Evolutionary conservation across 768 basidiomycete species (phyloP).

Genomic region (Russula earlei): DNA sequence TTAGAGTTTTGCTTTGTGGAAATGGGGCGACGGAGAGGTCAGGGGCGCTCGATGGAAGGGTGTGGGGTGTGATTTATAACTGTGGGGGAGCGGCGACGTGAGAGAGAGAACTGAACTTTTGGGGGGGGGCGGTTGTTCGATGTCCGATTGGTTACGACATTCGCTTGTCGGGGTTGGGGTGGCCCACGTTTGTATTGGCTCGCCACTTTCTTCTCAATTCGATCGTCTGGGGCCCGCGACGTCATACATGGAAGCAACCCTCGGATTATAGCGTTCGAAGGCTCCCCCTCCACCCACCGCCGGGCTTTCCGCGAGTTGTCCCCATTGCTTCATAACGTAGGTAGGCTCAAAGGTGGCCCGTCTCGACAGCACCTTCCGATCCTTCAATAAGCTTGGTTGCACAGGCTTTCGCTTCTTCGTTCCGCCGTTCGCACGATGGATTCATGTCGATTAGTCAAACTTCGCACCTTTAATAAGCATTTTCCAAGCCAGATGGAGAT

Average conservation of each 20-base stretch:
- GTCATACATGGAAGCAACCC: too few relatives aligned
- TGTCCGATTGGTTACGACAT: slow-evolving; percentile 15
- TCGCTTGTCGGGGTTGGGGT: slow-evolving; percentile 5
- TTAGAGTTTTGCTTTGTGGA: too few relatives aligned
- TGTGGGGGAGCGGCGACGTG: neutral
- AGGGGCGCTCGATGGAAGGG: neutral
- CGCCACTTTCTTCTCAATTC: neutral
- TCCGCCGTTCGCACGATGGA: neutral
- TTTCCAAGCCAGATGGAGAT: neutral
- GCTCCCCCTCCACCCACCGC: neutral
- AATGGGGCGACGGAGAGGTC: neutral
- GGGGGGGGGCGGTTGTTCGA: too few relatives aligned
- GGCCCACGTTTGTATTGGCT: neutral
- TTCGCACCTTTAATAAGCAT: neutral
- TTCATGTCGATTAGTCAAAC: neutral
- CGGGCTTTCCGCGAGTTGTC: neutral
- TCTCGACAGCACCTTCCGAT: neutral
- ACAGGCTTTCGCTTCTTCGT: neutral
- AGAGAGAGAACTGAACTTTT: neutral
- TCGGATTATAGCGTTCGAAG: too few relatives aligned
- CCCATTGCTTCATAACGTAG: neutral
- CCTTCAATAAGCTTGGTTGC: neutral
- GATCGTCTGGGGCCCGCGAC: neutral
- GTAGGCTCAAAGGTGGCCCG: too few relatives aligned
- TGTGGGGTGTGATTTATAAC: neutral